A percentile compares a stretch with the other conserved stretches of the same genome.
phyloP scores from a whole-genome alignment of 345 rosid species.

The Kandelia obovata region DNA sequence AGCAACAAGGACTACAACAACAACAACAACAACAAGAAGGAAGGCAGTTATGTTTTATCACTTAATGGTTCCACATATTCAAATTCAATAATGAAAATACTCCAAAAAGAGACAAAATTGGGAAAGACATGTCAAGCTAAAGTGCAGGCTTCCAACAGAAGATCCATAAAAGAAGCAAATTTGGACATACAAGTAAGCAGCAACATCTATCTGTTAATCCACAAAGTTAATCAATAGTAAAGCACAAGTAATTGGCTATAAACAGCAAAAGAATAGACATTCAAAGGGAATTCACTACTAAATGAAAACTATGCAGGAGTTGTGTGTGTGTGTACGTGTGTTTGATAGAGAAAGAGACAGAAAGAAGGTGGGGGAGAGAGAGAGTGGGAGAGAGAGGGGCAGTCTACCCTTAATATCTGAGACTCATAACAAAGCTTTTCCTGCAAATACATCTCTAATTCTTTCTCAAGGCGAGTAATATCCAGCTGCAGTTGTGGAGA shows the following conservation, averaged over 20 bases:
- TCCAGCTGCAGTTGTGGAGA: slow-evolving; percentile 64
- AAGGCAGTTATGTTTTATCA: neutral
- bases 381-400: neutral
- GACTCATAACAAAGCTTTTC: slow-evolving; percentile 95
- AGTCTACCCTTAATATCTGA: slow-evolving; percentile 81
- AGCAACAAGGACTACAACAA: no score
- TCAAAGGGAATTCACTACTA: no score
- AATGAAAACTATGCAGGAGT: no score
- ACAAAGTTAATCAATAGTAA: neutral
- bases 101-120: neutral
- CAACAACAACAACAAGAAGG: no score
- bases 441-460: slow-evolving; percentile 68
- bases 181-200: neutral
- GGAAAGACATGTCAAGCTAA: neutral
- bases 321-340: neutral
- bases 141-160: neutral
- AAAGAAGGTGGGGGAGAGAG: neutral
- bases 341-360: no score
- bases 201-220: neutral
- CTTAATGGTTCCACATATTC: no score
- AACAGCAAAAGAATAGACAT: no score
- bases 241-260: no score
- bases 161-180: neutral
- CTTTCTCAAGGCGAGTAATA: slow-evolving; percentile 72
- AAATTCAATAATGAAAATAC: neutral